A percentile compares a stretch with the other conserved stretches of the same genome.
phyloP scores from a whole-genome alignment of 176 grass and related monocot genomes.

The Guadua angustifolia region DNA sequence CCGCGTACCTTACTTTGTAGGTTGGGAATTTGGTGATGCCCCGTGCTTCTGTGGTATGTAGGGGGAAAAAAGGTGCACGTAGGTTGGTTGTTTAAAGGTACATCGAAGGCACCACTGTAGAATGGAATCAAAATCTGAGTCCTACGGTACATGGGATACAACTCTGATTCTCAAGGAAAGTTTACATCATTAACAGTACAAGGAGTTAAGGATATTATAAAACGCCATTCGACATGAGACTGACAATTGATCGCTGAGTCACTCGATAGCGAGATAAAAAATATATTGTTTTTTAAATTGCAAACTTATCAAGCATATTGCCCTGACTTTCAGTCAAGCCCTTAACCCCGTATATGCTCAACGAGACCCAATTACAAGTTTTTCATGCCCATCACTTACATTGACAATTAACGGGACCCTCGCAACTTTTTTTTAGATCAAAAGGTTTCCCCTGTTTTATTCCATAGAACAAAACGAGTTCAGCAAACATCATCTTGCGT shows the following conservation, averaged over 20 bases:
- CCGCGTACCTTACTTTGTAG: background rate
- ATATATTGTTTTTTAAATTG: background rate
- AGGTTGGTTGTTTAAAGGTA: background rate
- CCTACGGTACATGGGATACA: background rate
- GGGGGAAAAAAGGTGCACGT: background rate
- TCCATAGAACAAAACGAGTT: too few relatives aligned
- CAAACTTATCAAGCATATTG: too few relatives aligned
- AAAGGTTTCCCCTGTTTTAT: too few relatives aligned
- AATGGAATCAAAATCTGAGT: background rate
- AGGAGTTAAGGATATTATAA: background rate
- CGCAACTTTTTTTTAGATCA: background rate
- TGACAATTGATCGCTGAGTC: background rate
- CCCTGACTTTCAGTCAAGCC: too few relatives aligned
- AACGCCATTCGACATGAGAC: background rate
- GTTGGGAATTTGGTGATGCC: background rate
- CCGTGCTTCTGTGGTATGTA: background rate
- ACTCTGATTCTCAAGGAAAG: background rate
- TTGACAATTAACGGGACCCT: too few relatives aligned
- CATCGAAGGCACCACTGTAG: background rate
- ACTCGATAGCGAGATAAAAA: background rate
- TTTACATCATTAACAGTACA: background rate
- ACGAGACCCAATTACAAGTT: too few relatives aligned
- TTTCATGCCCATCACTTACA: too few relatives aligned
- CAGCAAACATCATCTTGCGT: too few relatives aligned
- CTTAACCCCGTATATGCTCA: too few relatives aligned